Percentiles rank a stretch among this genome's conserved stretches.
These are phyloP conservation scores for Lathyrus sativus DNA, from an alignment of 306 rosid genomes.

Conservation along the genomic window DNA sequence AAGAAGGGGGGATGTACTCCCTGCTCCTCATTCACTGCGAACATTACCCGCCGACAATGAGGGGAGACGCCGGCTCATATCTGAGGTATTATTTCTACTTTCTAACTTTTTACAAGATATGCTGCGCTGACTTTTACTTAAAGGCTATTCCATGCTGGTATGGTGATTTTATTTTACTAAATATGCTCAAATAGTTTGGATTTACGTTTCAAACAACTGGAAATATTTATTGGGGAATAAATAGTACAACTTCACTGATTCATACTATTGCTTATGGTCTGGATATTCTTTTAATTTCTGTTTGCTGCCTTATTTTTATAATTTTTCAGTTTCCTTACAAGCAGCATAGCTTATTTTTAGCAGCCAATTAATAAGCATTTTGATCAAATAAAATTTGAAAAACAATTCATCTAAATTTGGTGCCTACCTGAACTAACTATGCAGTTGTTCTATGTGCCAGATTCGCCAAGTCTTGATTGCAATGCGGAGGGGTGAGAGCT, in stretches of 20 bases:
- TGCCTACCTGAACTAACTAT: constrained; percentile 35
- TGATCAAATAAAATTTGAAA: constrained; percentile 4
- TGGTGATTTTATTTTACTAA: constrained; percentile 21
- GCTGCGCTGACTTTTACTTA: constrained; percentile 19
- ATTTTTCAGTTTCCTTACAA: constrained; percentile 24
- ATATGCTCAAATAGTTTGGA: constrained; percentile 5
- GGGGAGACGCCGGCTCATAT: constrained; percentile 78
- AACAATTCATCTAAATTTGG: constrained; percentile 31
- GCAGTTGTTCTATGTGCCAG: constrained; percentile 52
- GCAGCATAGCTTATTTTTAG: constrained; percentile 18
- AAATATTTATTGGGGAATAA: background rate
- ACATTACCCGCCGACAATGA: constrained; percentile 70
- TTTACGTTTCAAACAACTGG: constrained; percentile 16
- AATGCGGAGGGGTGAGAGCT: constrained; percentile 88
- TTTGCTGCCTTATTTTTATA: constrained; percentile 32
- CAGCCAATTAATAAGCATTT: background rate
- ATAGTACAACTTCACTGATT: constrained; percentile 11
- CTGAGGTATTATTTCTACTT: constrained; percentile 60
- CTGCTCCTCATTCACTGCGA: constrained; percentile 58
- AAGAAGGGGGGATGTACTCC: constrained; percentile 62
- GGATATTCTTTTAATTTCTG: constrained; percentile 34
- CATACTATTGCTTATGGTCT: constrained; percentile 6
- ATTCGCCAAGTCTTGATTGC: constrained; percentile 91
- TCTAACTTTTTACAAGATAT: constrained; percentile 27
- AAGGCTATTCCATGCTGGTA: constrained; percentile 25